These are phyloP conservation scores for Mercurialis annua DNA, from an alignment of 345 rosid species.

Conservation along the genomic window DNA sequence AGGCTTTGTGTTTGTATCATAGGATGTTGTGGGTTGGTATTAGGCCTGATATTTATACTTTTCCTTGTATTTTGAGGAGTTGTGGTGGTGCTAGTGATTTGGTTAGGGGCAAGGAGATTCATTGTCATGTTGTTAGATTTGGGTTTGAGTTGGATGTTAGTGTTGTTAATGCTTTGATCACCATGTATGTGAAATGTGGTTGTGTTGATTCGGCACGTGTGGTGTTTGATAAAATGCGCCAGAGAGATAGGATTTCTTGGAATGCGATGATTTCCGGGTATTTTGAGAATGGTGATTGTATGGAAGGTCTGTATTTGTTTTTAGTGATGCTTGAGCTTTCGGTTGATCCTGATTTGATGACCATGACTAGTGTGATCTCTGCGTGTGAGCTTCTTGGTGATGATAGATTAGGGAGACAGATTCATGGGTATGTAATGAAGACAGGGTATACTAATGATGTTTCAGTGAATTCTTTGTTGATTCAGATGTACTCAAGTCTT, in stretches of 20 bases:
- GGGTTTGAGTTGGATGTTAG: conserved; percentile 74
- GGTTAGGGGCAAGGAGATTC: conserved; percentile 73
- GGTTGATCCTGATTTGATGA: conserved; percentile 76
- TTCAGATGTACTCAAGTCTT: conserved; percentile 20
- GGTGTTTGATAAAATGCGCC: conserved; percentile 68
- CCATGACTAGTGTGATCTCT: conserved; percentile 69
- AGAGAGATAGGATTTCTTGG: conserved; percentile 85
- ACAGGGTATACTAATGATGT: conserved; percentile 19
- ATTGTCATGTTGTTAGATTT: conserved; percentile 68
- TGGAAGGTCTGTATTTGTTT: conserved; percentile 64
- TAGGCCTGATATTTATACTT: conserved; percentile 83
- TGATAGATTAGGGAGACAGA: conserved; percentile 58
- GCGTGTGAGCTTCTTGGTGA: conserved; percentile 42
- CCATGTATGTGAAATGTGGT: conserved; percentile 81
- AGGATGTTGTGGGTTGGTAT: conserved; percentile 83
- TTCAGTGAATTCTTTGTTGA: conserved; percentile 27
- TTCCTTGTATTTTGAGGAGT: conserved; percentile 87
- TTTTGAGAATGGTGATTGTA: conserved; percentile 68
- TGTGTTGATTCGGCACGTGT: conserved; percentile 46
- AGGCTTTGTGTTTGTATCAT: conserved; percentile 82
- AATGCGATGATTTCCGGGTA: conserved; percentile 89
- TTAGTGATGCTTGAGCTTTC: conserved; percentile 58
- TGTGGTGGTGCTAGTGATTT: conserved; percentile 74
- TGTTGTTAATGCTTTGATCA: conserved; percentile 76
- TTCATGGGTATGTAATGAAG: conserved; percentile 19